These are phyloP conservation scores for Penicillium samsonianum DNA, from an alignment of 495 filamentous ascomycete genomes.

Conservation along the genomic window DNA sequence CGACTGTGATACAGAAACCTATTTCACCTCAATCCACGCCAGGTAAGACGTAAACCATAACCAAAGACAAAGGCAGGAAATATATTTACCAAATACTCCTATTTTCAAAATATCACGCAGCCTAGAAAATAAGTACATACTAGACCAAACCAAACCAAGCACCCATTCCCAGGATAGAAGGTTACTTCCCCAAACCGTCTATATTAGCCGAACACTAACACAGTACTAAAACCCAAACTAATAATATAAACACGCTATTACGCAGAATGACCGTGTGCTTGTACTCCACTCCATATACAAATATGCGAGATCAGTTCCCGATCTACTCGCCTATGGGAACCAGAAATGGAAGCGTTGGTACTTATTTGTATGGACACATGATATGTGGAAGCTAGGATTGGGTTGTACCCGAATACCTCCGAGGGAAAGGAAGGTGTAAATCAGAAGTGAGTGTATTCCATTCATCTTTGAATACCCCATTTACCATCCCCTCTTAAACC, in stretches of 20 bases:
- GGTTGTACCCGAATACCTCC: background rate
- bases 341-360: background rate
- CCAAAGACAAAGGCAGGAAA: background rate
- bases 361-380: background rate
- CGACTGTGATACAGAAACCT: conserved; percentile 1
- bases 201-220: conserved; percentile 5
- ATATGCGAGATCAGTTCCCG: conserved; percentile 9
- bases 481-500: too few relatives aligned
- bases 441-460: too few relatives aligned
- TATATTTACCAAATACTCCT: background rate
- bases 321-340: background rate
- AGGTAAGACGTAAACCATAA: background rate
- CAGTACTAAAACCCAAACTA: background rate
- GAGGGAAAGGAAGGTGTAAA: background rate
- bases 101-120: background rate
- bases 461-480: too few relatives aligned
- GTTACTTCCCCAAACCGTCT: background rate
- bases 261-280: conserved; percentile 2
- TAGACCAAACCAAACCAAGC: background rate
- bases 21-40: background rate
- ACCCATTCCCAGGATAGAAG: background rate
- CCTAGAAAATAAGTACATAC: background rate
- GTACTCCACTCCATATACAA: background rate
- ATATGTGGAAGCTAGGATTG: background rate
- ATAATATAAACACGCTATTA: background rate